Evolutionary conservation across 768 basidiomycete genomes (phyloP), one percentile per base, ranked within the genome.

Genomic region (Suillus discolor): DNA sequence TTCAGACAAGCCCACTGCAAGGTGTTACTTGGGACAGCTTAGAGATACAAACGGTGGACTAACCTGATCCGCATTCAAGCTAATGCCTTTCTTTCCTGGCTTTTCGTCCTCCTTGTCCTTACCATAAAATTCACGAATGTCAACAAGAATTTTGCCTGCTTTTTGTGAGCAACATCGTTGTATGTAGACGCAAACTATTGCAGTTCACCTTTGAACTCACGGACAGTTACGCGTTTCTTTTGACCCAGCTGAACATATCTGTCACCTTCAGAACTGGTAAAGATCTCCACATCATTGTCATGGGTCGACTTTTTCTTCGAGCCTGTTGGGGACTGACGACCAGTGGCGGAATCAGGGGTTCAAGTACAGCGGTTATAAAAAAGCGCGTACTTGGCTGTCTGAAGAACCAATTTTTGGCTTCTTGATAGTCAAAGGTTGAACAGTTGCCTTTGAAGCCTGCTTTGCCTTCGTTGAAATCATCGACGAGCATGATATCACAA

Each of bases 1-100:
- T 85, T 89, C 62, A 93, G 77, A 13, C 73, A 70, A 54, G 87
- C 77, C 90, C 90, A 91, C 85, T 91, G 66, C 28, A 5, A 36
- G 6, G 54, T 38, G 62, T 51, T 34, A 47, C 42, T 41, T 45
- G 42, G 65, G 41, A 54, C 23, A 23, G 42, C 61, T 12, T 1
- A 25, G 57, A 36, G 11, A 36, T 42, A 66, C 23, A 42, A 55
- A 59, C 31, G 39, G 11, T 18, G 7, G 6, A 72, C 79, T 55
- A 67, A 89, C 89, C 82, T 92, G 91, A 23, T 93, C 91, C 3
- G 78, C 57, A 16, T 79, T 74, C 34, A 94, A 79, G 0, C 89
- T 84, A 61, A 94, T 90, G 11, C 92, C 93, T 70, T 93, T 94
- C 76, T 92, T 94, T 0, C 91, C 91, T 0, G 93, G 92, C 67